These are phyloP conservation scores for Typha latifolia DNA, from an alignment of 176 grass and related monocot species.

Conservation along the genomic window DNA sequence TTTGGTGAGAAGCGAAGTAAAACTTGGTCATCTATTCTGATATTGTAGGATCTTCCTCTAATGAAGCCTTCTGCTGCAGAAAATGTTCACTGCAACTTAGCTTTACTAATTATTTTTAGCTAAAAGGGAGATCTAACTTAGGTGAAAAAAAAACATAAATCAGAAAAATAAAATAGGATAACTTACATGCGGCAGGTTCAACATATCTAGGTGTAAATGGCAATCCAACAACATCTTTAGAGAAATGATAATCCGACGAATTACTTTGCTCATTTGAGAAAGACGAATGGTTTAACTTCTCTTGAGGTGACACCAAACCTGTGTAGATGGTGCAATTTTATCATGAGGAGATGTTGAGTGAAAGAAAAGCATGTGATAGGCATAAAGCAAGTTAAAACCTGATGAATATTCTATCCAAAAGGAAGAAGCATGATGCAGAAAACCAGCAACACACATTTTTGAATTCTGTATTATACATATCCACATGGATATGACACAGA, in stretches of 20 bases:
- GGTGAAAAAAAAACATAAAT: neutral
- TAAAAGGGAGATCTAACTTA: constrained; percentile 2
- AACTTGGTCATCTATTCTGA: constrained; percentile 77
- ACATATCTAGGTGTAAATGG: constrained; percentile 70
- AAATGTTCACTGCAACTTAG: constrained; percentile 20
- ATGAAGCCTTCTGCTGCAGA: constrained; percentile 85
- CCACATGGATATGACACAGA: too few species aligned
- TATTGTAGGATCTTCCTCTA: constrained; percentile 88
- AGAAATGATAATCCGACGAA: constrained; percentile 40
- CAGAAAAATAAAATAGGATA: constrained; percentile 3
- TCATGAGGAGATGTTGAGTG: neutral
- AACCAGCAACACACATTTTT: too few species aligned
- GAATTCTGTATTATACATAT: too few species aligned
- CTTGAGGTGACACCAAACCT: constrained; percentile 44
- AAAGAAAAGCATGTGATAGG: constrained; percentile 4
- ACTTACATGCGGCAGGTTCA: constrained; percentile 79
- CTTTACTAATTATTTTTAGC: constrained; percentile 21
- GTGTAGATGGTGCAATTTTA: constrained; percentile 14
- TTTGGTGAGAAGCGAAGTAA: constrained; percentile 94
- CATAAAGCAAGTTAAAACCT: neutral
- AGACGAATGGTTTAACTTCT: constrained; percentile 48
- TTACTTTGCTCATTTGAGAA: constrained; percentile 35
- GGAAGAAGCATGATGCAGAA: too few species aligned
- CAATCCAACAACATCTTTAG: constrained; percentile 59
- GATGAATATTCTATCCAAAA: too few species aligned